Base-by-base conservation (phyloP, 2,329 filamentous ascomycete genomes). In the Ophiostoma sp. region DNA sequence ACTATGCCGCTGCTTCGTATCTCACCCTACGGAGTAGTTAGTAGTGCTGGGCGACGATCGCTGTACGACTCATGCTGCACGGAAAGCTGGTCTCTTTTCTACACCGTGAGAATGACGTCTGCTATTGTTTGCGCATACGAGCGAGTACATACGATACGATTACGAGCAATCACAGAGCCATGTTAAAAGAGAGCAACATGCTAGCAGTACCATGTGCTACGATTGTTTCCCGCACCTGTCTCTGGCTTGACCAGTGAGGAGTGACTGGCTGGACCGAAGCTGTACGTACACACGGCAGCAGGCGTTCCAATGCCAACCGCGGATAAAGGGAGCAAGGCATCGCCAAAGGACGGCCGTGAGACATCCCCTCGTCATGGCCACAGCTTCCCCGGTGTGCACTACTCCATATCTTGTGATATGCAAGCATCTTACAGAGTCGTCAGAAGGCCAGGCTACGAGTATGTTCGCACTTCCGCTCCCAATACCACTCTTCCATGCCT, bases 401-500 rank as follows among this genome's bases (percentile, higher is more conserved):
- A 12, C 11, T 2, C 42, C 42, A 3, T 44, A 44, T 44, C 11
- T 27, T 27, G 27, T 27, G 27, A 27, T 27, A 27, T 27, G 27
- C n/a, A 3, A 5, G n/a, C n/a, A 52, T 8, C 27, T 7, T 55
- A 18, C 16, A 27, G 42, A 52, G 47, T 18, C 18, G 27, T 11
- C 18, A 1, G 9, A 8, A 55, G 49, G 12, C 42, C 14, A 45
- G 42, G 42, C n/a, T n/a, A n/a, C n/a, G n/a, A n/a, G n/a, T n/a
- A 55, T 4, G 27, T 55, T 18, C 49, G 49, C n/a, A 55, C 49
- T 18, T 47, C 12, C 4, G 45, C 45, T 55, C 4, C n/a, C 49
- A 55, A 55, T 55, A 55, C 49, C n/a, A 55, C 49, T 55, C 49
- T 55, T 55, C 49, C 49, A 55, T 60, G 55, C 55, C 27, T 60